phyloP scores from a whole-genome alignment of 2,329 filamentous ascomycete species.

The Alternaria sp. region DNA sequence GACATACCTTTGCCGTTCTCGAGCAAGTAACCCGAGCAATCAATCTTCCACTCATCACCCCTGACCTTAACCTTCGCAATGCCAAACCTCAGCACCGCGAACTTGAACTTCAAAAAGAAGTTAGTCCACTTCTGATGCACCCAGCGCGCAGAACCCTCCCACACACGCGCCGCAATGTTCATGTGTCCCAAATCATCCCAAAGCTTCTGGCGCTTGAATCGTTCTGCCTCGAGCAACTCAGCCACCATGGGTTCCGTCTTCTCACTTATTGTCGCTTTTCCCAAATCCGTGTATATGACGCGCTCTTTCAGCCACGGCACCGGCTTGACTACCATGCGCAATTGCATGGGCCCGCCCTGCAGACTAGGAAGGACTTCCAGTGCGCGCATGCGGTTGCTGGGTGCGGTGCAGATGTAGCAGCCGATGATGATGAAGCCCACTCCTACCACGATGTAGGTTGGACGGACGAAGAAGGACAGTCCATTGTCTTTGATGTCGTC shows the following conservation, averaged over 20 bases:
- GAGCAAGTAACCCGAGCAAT: slow-evolving; percentile 41
- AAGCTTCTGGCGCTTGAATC: slow-evolving; percentile 34
- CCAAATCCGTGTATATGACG: slow-evolving; percentile 37
- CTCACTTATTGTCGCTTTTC: slow-evolving; percentile 37
- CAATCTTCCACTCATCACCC: slow-evolving; percentile 46
- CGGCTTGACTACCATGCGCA: slow-evolving; percentile 37
- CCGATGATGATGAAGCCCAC: slow-evolving; percentile 38
- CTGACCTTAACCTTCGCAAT: slow-evolving; percentile 39
- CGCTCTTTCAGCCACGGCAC: slow-evolving; percentile 36
- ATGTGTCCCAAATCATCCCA: slow-evolving; percentile 34
- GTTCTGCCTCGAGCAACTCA: slow-evolving; percentile 41
- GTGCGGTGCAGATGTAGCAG: slow-evolving; percentile 40
- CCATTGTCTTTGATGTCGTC: slow-evolving; percentile 39
- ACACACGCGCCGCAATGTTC: slow-evolving; percentile 28
- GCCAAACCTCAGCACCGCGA: slow-evolving; percentile 42
- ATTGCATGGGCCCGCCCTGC: slow-evolving; percentile 36
- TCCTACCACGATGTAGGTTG: slow-evolving; percentile 43
- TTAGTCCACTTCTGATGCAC: slow-evolving; percentile 46
- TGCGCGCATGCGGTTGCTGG: slow-evolving; percentile 37
- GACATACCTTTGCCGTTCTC: slow-evolving; percentile 46
- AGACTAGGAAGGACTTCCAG: slow-evolving; percentile 41
- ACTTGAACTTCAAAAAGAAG: slow-evolving; percentile 46
- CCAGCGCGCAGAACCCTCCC: slow-evolving; percentile 40
- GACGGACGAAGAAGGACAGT: slow-evolving; percentile 41
- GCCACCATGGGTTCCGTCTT: slow-evolving; percentile 40